Evolutionary conservation across 345 rosid genomes (phyloP), one percentile per base, ranked within the genome.

Genomic region (Salix purpurea): DNA sequence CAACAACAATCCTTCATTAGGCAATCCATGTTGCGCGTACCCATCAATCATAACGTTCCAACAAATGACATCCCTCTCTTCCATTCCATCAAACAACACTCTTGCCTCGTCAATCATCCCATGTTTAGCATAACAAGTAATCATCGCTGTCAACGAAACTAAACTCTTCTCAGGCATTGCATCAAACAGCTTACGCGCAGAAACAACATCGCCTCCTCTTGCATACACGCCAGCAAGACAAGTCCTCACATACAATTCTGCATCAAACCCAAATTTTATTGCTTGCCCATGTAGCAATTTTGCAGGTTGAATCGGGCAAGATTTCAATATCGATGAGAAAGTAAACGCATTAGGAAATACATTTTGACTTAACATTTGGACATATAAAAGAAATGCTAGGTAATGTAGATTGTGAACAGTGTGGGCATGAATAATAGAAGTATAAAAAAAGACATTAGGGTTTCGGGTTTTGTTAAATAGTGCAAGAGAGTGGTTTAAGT

Each of bases 31-130:
- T 73, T 91, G 88, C 44, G 84, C 81, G 24, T 88, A 91, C 77
- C 91, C 91, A 78, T 87, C 87, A 71, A 91, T 87, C 93, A 91
- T 91, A 78, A 86, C 92, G 48, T 91, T 91, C 96, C 96, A 91
- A 54, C 91, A 88, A n/a, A 89, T 84, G 11, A 77, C 87, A 76
- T 89, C 93, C 79, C 78, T 89, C 56, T 87, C 90, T 58, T 79
- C 77, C 81, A 86, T 73, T 65, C 78, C 87, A 72, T 91, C 90
- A 56, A 91, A 90, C 85, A 90, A 50, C 13, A 6, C 74, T 72
- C 89, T 86, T 24, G 95, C 92, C 23, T 80, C 86, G 34, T 78
- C 71, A 34, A 91, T 24, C 79, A 86, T 83, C 70, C 95, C 91
- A 28, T 77, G 79, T 78, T 84, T 91, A 1, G 92, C 84, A 24